A percentile compares a stretch with the other conserved stretches of the same genome.
Conservation (phyloP, 371 early-diverging fungal genomes). For the Mucor lusitanicus region DNA sequence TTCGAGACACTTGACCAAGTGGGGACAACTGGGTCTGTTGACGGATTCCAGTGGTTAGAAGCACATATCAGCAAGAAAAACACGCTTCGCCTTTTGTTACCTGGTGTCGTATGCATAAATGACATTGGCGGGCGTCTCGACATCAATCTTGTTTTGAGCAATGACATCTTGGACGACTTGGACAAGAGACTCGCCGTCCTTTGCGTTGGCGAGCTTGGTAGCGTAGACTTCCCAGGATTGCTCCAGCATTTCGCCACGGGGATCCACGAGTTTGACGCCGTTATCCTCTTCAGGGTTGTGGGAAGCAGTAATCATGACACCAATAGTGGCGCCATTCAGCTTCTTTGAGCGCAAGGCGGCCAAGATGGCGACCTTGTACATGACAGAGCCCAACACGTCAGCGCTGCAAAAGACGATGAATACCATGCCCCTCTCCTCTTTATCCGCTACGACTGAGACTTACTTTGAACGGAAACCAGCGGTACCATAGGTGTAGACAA, state of each 20-base stretch:
- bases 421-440: background rate
- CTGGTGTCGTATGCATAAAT: constrained; percentile 94
- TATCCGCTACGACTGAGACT: constrained; percentile 10
- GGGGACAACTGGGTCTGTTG: constrained; percentile 82
- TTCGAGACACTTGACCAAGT: constrained; percentile 78
- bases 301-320: constrained; percentile 99
- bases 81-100: constrained; percentile 37
- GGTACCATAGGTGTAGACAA: constrained; percentile 88
- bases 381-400: constrained; percentile 83
- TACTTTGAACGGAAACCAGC: constrained; percentile 96
- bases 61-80: background rate
- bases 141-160: constrained; percentile 70
- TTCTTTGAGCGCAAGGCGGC: constrained; percentile 91
- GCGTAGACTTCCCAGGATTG: constrained; percentile 96
- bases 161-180: constrained; percentile 68
- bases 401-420: constrained; percentile 54
- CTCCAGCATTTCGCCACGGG: constrained; percentile 98
- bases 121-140: constrained; percentile 66
- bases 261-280: constrained; percentile 99
- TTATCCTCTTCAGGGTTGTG: constrained; percentile 99
- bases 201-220: constrained; percentile 91
- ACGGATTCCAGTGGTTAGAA: background rate
- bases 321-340: constrained; percentile 87
- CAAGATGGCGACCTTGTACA: constrained; percentile 94
- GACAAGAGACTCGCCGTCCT: constrained; percentile 67